Evolutionary conservation across 2,329 filamentous ascomycete species (phyloP).

Genomic region (Botrytis paeoniae): DNA sequence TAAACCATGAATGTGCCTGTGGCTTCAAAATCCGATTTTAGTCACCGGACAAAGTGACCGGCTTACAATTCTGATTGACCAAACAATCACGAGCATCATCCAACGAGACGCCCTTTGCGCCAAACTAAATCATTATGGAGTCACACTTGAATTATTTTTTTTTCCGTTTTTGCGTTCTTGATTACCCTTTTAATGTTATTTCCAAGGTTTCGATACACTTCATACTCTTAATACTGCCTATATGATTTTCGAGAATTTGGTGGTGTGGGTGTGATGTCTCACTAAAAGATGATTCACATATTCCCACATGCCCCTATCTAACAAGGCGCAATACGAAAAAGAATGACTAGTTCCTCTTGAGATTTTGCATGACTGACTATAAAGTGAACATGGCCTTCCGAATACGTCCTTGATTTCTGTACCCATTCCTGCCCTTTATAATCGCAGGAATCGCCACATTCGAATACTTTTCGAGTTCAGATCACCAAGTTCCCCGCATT

Average conservation of each 20-base stretch:
- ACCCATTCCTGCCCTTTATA: constrained; percentile 14
- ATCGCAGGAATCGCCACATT: constrained; percentile 2
- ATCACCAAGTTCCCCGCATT: constrained; percentile 13
- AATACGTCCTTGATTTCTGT: constrained; percentile 23
- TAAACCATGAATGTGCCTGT: constrained; percentile 12
- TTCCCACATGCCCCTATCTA: constrained; percentile 26
- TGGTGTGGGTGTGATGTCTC: constrained; percentile 27
- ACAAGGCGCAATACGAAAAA: constrained; percentile 29
- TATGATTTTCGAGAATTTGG: constrained; percentile 12
- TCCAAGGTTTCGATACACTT: background rate
- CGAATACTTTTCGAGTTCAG: constrained; percentile 5
- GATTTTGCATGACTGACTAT: constrained; percentile 32
- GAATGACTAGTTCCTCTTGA: constrained; percentile 24
- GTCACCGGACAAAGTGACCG: constrained; percentile 12
- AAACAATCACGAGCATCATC: constrained; percentile 19
- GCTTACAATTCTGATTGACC: constrained; percentile 14
- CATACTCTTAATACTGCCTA: constrained; percentile 17
- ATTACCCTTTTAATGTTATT: background rate
- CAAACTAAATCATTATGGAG: constrained; percentile 15
- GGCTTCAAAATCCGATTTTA: background rate
- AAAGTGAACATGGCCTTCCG: constrained; percentile 23
- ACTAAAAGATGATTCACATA: constrained; percentile 31
- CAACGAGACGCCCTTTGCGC: constrained; percentile 8
- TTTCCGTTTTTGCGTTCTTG: constrained; percentile 44
- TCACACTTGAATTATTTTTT: constrained; percentile 18